Percentiles rank a stretch among this genome's conserved stretches.
Evolutionary conservation across 371 early-diverging fungal genomes (phyloP).

Genomic region (Mortierella sp.): DNA sequence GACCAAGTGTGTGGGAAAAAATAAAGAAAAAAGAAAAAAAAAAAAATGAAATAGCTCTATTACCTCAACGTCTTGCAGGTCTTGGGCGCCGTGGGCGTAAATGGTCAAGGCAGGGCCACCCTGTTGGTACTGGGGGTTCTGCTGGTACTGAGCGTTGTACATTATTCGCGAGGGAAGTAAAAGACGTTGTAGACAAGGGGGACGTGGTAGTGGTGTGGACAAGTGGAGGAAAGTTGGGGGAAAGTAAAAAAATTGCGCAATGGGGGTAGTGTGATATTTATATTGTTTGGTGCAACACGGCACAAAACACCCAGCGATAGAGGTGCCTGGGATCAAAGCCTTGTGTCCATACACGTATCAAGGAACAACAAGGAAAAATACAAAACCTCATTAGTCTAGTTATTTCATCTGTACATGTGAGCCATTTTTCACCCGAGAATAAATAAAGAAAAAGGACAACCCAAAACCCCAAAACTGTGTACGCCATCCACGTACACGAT

Average conservation of each 20-base stretch:
- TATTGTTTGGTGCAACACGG: no score
- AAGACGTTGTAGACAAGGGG: not conserved
- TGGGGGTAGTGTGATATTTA: no score
- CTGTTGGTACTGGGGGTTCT: constrained; percentile 1
- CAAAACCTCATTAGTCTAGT: no score
- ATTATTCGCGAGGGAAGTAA: not conserved
- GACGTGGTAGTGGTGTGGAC: not conserved
- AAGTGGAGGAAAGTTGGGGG: not conserved
- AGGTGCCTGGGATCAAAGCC: no score
- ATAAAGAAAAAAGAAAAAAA: not conserved
- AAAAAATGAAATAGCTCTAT: not conserved
- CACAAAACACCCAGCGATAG: no score
- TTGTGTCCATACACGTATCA: no score
- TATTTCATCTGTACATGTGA: no score
- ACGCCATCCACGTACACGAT: no score
- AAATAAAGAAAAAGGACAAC: no score
- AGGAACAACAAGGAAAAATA: no score
- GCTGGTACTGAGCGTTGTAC: constrained; percentile 1
- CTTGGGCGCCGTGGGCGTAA: constrained; percentile 59
- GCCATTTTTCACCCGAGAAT: no score
- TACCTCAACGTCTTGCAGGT: constrained; percentile 60
- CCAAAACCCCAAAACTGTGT: no score
- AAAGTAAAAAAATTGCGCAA: not conserved
- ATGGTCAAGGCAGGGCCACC: constrained; percentile 56
- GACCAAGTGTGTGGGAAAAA: not conserved